Evolutionary conservation across 78 protist genomes (phyloP).

Genomic region (Dictyostelium brefeldianum): DNA sequence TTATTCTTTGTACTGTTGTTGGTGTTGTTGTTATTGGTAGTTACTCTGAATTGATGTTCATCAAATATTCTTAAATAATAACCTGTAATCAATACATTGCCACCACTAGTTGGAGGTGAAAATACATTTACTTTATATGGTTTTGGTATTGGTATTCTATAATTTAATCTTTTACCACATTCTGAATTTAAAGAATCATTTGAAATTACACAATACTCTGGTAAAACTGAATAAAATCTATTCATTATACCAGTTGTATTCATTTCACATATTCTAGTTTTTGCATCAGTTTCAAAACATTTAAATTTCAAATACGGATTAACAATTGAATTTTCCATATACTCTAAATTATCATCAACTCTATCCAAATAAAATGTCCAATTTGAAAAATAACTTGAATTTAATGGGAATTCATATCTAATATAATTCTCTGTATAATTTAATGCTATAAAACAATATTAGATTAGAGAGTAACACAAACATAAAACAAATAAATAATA

Average conservation of each 20-base stretch:
- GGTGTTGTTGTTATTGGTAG: neutral
- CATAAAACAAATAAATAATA: too few species aligned
- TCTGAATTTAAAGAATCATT: neutral
- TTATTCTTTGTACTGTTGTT: too few species aligned
- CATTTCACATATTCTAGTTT: neutral
- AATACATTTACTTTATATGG: neutral
- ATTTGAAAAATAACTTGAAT: neutral
- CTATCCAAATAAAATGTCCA: neutral
- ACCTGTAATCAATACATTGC: neutral
- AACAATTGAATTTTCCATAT: neutral
- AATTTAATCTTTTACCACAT: neutral
- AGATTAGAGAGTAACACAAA: too few species aligned
- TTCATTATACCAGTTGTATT: neutral
- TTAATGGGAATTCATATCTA: neutral
- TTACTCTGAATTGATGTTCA: neutral
- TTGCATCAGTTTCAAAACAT: neutral
- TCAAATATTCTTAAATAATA: neutral
- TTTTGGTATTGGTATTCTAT: neutral
- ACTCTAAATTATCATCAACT: neutral
- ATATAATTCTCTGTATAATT: neutral
- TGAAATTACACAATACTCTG: neutral
- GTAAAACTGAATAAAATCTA: neutral
- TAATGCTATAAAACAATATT: neutral
- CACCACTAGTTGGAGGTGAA: neutral
- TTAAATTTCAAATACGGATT: neutral